These are phyloP conservation scores for Pseudofabraea citricarpa DNA, from an alignment of 2,329 filamentous ascomycete genomes.

Conservation along the genomic window DNA sequence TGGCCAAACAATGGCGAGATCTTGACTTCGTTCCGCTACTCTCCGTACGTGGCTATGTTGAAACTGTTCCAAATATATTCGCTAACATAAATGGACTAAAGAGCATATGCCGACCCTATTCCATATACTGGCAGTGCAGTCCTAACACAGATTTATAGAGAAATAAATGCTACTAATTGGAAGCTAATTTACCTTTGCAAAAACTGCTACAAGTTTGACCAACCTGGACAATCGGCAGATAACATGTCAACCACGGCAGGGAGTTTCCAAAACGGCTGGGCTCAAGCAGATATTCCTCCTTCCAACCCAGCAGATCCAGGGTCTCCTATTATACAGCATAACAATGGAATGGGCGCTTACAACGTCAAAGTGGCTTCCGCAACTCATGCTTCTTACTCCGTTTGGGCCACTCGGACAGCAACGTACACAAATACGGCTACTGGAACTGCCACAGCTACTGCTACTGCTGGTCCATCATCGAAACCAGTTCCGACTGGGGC, in stretches of 20 bases:
- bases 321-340: slow-evolving; percentile 47
- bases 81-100: no score
- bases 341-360: slow-evolving; percentile 50
- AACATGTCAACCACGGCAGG: slow-evolving; percentile 40
- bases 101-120: slow-evolving; percentile 53
- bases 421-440: slow-evolving; percentile 17
- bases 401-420: slow-evolving; percentile 26
- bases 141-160: slow-evolving; percentile 54
- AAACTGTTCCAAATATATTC: no score
- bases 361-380: slow-evolving; percentile 38
- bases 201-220: slow-evolving; percentile 49
- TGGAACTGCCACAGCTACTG: slow-evolving; percentile 24
- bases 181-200: slow-evolving; percentile 62
- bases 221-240: slow-evolving; percentile 37
- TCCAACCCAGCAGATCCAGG: slow-evolving; percentile 37
- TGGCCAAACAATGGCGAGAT: slow-evolving; percentile 49
- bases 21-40: slow-evolving; percentile 52
- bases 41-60: slow-evolving; percentile 29
- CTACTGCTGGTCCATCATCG: slow-evolving; percentile 41
- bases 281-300: slow-evolving; percentile 37
- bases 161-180: slow-evolving; percentile 53
- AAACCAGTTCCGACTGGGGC: slow-evolving; percentile 39
- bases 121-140: slow-evolving; percentile 58
- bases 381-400: slow-evolving; percentile 31
- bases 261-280: slow-evolving; percentile 49